Evolutionary conservation across 257 asterid species (phyloP).

Genomic region (Oldenlandia corymbosa): DNA sequence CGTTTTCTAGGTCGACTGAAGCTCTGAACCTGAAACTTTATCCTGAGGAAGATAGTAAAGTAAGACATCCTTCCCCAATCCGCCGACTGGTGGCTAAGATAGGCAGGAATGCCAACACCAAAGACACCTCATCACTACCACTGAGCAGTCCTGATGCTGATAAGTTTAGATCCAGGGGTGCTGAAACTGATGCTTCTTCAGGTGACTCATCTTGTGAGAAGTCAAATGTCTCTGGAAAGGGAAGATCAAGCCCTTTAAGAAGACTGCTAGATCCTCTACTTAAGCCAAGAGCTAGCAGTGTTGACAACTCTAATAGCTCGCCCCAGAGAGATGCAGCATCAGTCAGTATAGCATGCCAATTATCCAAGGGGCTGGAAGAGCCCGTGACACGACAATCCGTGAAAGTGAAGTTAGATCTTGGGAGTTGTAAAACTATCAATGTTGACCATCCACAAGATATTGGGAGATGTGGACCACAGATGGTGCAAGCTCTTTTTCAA

Average conservation of each 20-base stretch:
- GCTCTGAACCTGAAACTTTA: slow-evolving; percentile 18
- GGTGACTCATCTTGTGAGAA: slow-evolving; percentile 28
- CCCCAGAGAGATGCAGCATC: slow-evolving; percentile 25
- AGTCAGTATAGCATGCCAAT: slow-evolving; percentile 21
- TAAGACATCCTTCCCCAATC: slow-evolving; percentile 53
- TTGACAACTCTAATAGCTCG: slow-evolving; percentile 24
- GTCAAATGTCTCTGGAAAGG: slow-evolving; percentile 37
- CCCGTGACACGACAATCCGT: slow-evolving; percentile 28
- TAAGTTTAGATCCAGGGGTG: slow-evolving; percentile 21
- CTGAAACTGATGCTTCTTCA: slow-evolving; percentile 23
- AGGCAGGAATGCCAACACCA: slow-evolving; percentile 40
- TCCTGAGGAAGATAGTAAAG: slow-evolving; percentile 28
- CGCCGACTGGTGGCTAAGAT: slow-evolving; percentile 41
- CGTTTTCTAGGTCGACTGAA: slow-evolving; percentile 24
- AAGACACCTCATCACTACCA: slow-evolving; percentile 21
- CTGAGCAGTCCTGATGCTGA: slow-evolving; percentile 9
- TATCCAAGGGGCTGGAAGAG: slow-evolving; percentile 25
- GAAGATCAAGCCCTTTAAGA: slow-evolving; percentile 71
- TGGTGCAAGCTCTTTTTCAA: slow-evolving; percentile 63
- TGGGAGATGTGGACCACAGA: slow-evolving; percentile 29
- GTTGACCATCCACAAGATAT: slow-evolving; percentile 25
- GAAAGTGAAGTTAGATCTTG: slow-evolving; percentile 36
- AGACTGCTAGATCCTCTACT: slow-evolving; percentile 69
- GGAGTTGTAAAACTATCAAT: slow-evolving; percentile 31
- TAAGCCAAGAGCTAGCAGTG: slow-evolving; percentile 47